A percentile compares a stretch with the other conserved stretches of the same genome.
phyloP scores from a whole-genome alignment of 202 grass and related monocot species.

The Schoenoplectus triqueter region DNA sequence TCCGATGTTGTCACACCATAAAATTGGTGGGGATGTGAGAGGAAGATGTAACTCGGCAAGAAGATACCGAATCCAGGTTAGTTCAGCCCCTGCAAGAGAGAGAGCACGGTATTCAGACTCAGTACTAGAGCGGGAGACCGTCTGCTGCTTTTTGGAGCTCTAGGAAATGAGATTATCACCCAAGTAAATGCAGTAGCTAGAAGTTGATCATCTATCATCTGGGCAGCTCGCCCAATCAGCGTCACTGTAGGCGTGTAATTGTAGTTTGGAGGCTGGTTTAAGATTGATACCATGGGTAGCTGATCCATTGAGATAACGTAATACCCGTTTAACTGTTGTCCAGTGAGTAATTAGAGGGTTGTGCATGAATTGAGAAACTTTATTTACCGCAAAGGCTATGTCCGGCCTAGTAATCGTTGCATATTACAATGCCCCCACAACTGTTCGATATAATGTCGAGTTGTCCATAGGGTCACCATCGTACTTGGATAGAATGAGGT shows the following conservation, averaged over 20 bases:
- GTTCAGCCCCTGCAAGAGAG: neutral
- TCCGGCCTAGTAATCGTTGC: neutral
- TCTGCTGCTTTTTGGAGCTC: neutral
- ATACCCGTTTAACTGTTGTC: neutral
- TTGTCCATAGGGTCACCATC: neutral
- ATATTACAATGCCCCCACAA: neutral
- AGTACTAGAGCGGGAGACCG: neutral
- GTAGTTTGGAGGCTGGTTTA: too few relatives aligned
- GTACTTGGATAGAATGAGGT: fast-evolving
- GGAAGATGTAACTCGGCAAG: neutral
- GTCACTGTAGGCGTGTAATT: neutral
- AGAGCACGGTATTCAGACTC: neutral
- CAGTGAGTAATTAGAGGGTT: neutral
- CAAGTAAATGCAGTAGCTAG: fast-evolving
- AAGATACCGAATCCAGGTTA: neutral
- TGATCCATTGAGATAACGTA: neutral
- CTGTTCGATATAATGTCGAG: neutral
- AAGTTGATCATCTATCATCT: neutral
- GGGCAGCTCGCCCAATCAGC: neutral
- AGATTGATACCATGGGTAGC: neutral
- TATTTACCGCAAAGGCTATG: neutral
- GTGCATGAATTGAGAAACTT: too few relatives aligned
- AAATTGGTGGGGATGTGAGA: fast-evolving
- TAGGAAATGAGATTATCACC: neutral
- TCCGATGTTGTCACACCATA: neutral